Evolutionary conservation across 2,329 filamentous ascomycete species (phyloP).

Genomic region (Sclerotinia spermophila): DNA sequence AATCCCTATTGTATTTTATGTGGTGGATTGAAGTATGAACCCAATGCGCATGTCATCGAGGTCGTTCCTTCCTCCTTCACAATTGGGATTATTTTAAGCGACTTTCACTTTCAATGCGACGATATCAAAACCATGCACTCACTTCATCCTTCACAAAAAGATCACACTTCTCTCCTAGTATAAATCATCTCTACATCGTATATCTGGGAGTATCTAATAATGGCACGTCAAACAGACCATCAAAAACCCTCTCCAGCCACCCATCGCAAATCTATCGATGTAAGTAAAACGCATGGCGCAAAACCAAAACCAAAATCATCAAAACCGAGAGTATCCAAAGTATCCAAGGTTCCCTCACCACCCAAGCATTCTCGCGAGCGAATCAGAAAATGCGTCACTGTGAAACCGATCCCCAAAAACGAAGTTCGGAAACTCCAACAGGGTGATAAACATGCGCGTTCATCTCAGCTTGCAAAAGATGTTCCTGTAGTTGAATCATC

Average conservation of each 20-base stretch:
- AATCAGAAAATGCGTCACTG: background rate
- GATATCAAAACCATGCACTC: rapidly evolving
- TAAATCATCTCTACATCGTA: background rate
- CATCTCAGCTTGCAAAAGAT: background rate
- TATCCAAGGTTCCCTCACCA: background rate
- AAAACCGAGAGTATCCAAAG: background rate
- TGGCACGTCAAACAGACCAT: conserved; percentile 1
- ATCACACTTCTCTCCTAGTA: background rate
- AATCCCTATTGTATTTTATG: background rate
- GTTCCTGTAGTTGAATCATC: background rate
- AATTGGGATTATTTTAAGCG: background rate
- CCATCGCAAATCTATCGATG: background rate
- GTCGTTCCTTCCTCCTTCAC: background rate
- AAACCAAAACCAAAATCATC: background rate
- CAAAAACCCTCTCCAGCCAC: background rate
- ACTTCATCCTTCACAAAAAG: background rate
- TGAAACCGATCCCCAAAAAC: conserved; percentile 10
- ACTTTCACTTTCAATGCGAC: background rate
- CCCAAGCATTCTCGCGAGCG: background rate
- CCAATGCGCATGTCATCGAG: background rate
- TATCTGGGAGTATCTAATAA: background rate
- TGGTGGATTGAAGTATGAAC: background rate
- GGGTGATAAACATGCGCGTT: background rate
- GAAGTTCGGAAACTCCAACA: background rate
- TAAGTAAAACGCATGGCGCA: background rate